Conservation (phyloP, 140 eudicot species). For the Cichorium intybus region DNA sequence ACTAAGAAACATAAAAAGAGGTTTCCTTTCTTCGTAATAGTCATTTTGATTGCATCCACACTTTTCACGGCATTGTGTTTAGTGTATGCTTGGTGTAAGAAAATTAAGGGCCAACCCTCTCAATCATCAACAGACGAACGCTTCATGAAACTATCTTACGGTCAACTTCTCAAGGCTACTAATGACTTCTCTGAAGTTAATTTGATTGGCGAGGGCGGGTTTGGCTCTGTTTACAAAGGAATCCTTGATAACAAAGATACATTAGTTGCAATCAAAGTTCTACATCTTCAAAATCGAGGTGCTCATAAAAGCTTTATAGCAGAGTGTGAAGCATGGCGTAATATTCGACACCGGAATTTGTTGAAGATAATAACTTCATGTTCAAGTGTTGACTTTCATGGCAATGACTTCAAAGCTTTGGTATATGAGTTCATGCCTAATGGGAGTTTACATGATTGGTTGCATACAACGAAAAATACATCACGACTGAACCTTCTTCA, state of each 20-base stretch:
- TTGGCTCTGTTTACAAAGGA: conserved; percentile 35
- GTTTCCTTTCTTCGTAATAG: background rate
- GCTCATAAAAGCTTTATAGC: conserved; percentile 34
- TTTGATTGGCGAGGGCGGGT: conserved; percentile 33
- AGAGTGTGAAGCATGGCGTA: conserved; percentile 29
- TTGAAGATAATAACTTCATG: conserved; percentile 35
- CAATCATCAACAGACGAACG: background rate
- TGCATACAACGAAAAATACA: conserved; percentile 10
- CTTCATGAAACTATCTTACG: conserved; percentile 10
- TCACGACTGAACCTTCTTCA: conserved; percentile 8
- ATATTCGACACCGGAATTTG: conserved; percentile 37
- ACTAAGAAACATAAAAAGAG: background rate
- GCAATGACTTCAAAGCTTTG: conserved; percentile 45
- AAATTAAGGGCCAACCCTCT: background rate
- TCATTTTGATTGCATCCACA: conserved; percentile 2
- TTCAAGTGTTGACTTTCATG: conserved; percentile 35
- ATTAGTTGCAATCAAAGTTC: conserved; percentile 31
- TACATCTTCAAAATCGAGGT: conserved; percentile 21
- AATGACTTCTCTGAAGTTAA: conserved; percentile 28
- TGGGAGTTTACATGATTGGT: conserved; percentile 31
- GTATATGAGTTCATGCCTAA: conserved; percentile 34
- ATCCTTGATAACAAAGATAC: background rate
- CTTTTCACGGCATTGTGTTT: background rate
- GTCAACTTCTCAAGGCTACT: conserved; percentile 25
- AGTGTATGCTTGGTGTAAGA: conserved; percentile 2